Conservation (phyloP, 2,329 filamentous ascomycete genomes). For the Venturiaceae sp. region DNA sequence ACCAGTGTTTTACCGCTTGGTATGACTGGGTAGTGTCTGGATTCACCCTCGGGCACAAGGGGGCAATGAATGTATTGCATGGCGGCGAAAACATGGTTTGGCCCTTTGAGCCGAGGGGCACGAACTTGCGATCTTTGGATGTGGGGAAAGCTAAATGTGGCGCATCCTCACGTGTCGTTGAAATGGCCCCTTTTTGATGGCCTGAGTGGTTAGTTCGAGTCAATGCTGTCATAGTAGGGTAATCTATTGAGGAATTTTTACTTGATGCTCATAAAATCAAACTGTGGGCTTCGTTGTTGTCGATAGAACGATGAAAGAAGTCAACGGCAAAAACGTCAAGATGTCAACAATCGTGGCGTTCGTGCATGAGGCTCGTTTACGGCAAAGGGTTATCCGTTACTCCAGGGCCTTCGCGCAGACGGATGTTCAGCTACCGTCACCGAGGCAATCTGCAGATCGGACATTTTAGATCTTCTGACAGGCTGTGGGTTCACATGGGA, state of each 20-base stretch:
- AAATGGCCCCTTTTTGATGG: not conserved
- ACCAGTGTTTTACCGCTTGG: not conserved
- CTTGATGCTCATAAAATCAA: not conserved
- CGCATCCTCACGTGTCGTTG: not conserved
- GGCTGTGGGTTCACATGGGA: not conserved
- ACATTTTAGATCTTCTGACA: not conserved
- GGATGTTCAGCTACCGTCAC: not conserved
- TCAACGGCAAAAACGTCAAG: not conserved
- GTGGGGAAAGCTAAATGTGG: not conserved
- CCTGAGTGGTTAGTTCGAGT: not conserved
- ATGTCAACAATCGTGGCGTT: not conserved
- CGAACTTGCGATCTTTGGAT: not conserved
- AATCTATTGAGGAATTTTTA: not conserved
- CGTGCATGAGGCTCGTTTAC: not conserved
- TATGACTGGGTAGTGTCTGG: not conserved
- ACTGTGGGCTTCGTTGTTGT: no score
- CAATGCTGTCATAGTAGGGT: not conserved
- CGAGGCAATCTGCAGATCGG: not conserved
- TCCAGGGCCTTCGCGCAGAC: not conserved
- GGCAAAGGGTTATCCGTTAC: not conserved
- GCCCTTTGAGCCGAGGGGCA: conserved; percentile 1
- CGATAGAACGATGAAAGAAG: not conserved
- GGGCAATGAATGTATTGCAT: not conserved
- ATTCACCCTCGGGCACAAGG: not conserved
- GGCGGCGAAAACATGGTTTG: not conserved